Conservation (phyloP, 352 stramenopile species). For the Elongisporangium prolatum region DNA sequence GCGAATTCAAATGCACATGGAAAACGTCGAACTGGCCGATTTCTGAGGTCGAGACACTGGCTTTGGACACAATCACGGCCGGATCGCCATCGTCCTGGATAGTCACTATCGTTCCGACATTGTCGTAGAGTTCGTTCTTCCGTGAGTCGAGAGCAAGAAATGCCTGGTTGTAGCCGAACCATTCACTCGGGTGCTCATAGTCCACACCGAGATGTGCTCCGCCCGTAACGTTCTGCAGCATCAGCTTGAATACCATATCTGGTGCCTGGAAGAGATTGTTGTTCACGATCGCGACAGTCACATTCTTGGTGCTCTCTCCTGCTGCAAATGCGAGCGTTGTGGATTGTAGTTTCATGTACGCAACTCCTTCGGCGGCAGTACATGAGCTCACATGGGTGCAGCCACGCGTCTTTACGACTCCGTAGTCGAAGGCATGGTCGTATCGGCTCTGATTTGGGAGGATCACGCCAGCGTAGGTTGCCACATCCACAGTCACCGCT, state of each 20-base stretch:
- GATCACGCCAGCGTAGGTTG: slow-evolving; percentile 51
- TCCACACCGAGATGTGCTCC: slow-evolving; percentile 58
- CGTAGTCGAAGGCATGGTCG: slow-evolving; percentile 52
- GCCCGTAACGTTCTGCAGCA: slow-evolving; percentile 34
- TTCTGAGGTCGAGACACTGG: slow-evolving; percentile 57
- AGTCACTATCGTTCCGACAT: slow-evolving; percentile 60
- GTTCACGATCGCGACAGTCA: slow-evolving; percentile 50
- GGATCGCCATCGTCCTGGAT: slow-evolving; percentile 64
- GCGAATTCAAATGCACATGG: slow-evolving; percentile 43
- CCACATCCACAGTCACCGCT: slow-evolving; percentile 45
- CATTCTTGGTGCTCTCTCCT: slow-evolving; percentile 29
- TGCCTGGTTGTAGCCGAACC: slow-evolving; percentile 29
- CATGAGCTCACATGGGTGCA: slow-evolving; percentile 69
- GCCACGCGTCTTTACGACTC: slow-evolving; percentile 31
- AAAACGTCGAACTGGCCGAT: slow-evolving; percentile 57
- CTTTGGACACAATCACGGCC: slow-evolving; percentile 59
- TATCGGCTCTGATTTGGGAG: slow-evolving; percentile 39
- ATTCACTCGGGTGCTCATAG: slow-evolving; percentile 56
- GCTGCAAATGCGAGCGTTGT: slow-evolving; percentile 50
- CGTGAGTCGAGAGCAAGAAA: slow-evolving; percentile 41
- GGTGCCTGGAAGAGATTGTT: slow-evolving; percentile 63
- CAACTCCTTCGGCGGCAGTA: slow-evolving; percentile 30
- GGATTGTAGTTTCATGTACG: slow-evolving; percentile 42
- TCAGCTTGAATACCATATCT: slow-evolving; percentile 58
- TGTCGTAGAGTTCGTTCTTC: slow-evolving; percentile 34